A percentile compares a stretch with the other conserved stretches of the same genome.
Evolutionary conservation across 179 eudicot species (phyloP).

Genomic region (Silene coronaria): DNA sequence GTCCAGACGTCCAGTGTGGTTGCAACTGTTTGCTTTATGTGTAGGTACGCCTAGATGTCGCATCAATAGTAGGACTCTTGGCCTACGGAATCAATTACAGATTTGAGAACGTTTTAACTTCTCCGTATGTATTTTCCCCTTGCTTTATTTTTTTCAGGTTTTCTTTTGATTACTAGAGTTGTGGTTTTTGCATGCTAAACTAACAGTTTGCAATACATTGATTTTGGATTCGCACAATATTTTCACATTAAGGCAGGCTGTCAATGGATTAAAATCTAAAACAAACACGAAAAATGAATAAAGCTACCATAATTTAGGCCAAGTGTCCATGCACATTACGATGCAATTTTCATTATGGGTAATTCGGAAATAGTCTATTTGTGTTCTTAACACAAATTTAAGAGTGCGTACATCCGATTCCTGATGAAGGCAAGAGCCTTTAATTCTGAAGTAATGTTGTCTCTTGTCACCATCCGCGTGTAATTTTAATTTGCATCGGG

Average conservation of each 20-base stretch:
- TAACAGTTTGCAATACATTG: not conserved
- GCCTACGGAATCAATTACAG: conserved; percentile 85
- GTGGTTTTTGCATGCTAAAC: not conserved
- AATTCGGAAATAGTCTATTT: too few relatives aligned
- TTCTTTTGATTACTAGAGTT: not conserved
- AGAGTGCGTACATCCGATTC: too few relatives aligned
- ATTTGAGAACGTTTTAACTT: conserved; percentile 63
- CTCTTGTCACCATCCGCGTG: not conserved
- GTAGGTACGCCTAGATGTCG: conserved; percentile 90
- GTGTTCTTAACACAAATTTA: too few relatives aligned
- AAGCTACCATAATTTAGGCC: too few relatives aligned
- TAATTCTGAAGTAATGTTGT: too few relatives aligned
- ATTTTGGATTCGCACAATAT: not conserved
- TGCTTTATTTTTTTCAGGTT: not conserved
- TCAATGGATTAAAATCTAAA: not conserved
- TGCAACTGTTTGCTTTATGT: conserved; percentile 18
- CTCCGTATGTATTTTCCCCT: conserved; percentile 60
- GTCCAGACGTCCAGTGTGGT: not conserved
- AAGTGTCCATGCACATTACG: too few relatives aligned
- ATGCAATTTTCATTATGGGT: too few relatives aligned
- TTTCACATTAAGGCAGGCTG: not conserved
- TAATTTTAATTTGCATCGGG: not conserved
- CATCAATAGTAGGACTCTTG: conserved; percentile 76
- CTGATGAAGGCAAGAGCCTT: too few relatives aligned
- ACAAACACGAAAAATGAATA: not conserved